Evolutionary conservation across 169 alveolate genomes (phyloP).

Genomic region (Cryptosporidium meleagridis): DNA sequence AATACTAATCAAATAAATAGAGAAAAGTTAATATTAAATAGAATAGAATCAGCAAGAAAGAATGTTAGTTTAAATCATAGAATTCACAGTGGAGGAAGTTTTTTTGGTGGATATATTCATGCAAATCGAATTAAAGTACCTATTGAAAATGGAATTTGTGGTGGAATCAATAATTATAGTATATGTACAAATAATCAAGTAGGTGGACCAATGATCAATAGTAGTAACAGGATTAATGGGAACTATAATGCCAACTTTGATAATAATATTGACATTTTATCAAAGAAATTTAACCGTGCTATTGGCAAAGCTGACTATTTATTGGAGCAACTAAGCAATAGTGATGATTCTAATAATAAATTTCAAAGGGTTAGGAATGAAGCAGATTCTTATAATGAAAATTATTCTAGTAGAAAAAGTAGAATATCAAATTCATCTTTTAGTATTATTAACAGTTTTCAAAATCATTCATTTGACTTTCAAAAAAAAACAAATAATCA

Average conservation of each 20-base stretch:
- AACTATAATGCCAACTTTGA: not conserved
- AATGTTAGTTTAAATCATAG: conserved; percentile 10
- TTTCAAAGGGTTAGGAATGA: not conserved
- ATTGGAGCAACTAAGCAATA: conserved; percentile 25
- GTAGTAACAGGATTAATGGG: not conserved
- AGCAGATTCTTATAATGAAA: not conserved
- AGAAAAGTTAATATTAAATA: conserved; percentile 44
- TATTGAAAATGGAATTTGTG: not conserved
- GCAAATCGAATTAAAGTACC: not conserved
- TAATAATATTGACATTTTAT: conserved; percentile 14
- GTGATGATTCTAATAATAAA: not conserved
- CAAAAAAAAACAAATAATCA: not conserved
- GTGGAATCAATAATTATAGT: not conserved
- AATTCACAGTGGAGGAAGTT: not conserved
- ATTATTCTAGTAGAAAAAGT: not conserved
- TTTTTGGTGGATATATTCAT: not conserved
- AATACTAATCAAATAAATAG: conserved; percentile 17
- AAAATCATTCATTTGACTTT: not conserved
- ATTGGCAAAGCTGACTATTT: conserved; percentile 64
- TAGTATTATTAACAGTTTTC: not conserved
- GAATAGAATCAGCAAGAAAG: conserved; percentile 66
- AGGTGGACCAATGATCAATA: not conserved
- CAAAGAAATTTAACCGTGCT: conserved; percentile 28
- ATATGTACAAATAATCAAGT: not conserved
- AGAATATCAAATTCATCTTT: not conserved